Evolutionary conservation across 306 rosid species (phyloP).

Genomic region (Lablab purpureus): DNA sequence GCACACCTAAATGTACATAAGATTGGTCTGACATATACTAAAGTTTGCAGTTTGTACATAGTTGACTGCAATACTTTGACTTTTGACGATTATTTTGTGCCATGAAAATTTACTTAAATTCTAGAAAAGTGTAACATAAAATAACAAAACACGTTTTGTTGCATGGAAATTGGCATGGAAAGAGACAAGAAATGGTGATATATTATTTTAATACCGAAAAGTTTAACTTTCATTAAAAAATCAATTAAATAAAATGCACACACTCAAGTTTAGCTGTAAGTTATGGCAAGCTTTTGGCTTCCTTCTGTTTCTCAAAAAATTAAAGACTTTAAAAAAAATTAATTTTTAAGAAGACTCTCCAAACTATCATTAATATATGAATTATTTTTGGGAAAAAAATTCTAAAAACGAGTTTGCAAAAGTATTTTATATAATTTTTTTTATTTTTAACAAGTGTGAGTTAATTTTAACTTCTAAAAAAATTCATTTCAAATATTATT

Average conservation of each 20-base stretch:
- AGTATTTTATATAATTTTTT: no score
- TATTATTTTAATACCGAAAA: background rate
- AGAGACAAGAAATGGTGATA: background rate
- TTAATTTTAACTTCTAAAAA: no score
- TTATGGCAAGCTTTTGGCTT: no score
- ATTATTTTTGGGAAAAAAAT: no score
- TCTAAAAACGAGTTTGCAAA: no score
- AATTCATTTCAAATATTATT: no score
- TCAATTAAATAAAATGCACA: background rate
- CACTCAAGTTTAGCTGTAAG: background rate
- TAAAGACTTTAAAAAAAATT: no score
- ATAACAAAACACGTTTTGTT: background rate
- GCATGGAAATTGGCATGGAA: background rate
- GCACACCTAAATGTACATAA: background rate
- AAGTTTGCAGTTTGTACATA: background rate
- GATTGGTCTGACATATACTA: background rate
- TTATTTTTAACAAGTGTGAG: no score
- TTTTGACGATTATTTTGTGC: background rate
- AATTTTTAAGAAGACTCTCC: no score
- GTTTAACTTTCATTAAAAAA: background rate
- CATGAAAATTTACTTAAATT: background rate
- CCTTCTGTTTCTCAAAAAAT: no score
- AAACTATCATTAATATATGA: no score
- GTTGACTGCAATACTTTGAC: conserved; percentile 22
- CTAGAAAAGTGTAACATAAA: background rate